A percentile compares a stretch with the other conserved stretches of the same genome.
These are phyloP conservation scores for Diaporthe humulicola DNA, from an alignment of 2,329 filamentous ascomycete genomes.

Conservation along the genomic window DNA sequence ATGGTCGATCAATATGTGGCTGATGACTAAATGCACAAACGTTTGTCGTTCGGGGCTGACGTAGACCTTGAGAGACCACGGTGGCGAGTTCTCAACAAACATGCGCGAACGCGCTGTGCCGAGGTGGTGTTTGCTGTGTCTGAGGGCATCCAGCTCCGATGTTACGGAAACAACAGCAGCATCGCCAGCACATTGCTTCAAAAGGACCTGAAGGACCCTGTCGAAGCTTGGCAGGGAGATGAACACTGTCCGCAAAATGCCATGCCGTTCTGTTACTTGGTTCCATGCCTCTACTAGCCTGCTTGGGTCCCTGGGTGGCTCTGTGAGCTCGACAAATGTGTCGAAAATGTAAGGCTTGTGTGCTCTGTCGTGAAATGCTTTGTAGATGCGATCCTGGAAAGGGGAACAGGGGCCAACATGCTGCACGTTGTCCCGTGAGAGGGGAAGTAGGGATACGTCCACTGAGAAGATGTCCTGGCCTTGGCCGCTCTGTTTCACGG, in stretches of 20 bases:
- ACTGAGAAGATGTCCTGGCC: background rate
- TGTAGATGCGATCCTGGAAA: background rate
- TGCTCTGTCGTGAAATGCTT: background rate
- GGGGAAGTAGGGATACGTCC: background rate
- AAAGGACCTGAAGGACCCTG: background rate
- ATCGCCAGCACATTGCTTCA: background rate
- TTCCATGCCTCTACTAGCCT: background rate
- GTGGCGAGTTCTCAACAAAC: background rate
- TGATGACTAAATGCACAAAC: background rate
- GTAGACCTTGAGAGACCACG: background rate
- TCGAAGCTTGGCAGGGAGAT: background rate
- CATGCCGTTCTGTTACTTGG: background rate
- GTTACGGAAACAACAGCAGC: background rate
- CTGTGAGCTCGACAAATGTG: background rate
- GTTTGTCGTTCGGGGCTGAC: background rate
- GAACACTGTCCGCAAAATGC: background rate
- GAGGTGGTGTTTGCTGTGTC: background rate
- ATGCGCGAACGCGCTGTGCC: background rate
- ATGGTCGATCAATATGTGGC: slow-evolving; percentile 7
- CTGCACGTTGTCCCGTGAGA: background rate
- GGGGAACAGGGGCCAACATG: background rate
- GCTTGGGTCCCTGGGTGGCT: background rate
- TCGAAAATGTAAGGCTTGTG: background rate
- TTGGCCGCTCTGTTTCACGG: background rate
- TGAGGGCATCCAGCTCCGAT: background rate